Percentiles rank a stretch among this genome's conserved stretches.
These are phyloP conservation scores for Chrysopogon serrulatus DNA, from an alignment of 176 grass and related monocot genomes.

Conservation along the genomic window DNA sequence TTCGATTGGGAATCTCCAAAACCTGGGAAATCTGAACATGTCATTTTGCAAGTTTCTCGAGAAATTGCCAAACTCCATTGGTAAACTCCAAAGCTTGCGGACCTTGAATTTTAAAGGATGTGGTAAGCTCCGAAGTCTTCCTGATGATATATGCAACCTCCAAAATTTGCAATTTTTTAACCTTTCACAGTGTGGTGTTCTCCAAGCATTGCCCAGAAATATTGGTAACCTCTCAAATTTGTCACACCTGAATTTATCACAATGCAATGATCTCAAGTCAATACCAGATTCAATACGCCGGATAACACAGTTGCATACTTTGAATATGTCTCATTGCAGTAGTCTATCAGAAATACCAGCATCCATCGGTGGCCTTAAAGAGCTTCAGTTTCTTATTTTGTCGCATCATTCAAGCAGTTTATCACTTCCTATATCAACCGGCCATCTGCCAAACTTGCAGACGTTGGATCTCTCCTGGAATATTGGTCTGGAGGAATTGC, in stretches of 20 bases:
- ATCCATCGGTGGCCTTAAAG: conserved; percentile 39
- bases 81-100: conserved; percentile 29
- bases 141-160: conserved; percentile 47
- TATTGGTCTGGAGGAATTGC: conserved; percentile 37
- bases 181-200: conserved; percentile 45
- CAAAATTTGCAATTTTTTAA: conserved; percentile 41
- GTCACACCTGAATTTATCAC: conserved; percentile 48
- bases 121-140: conserved; percentile 28
- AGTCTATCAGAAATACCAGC: conserved; percentile 27
- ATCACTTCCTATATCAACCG: conserved; percentile 28
- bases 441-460: conserved; percentile 36
- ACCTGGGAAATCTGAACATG: conserved; percentile 43
- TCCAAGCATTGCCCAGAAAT: conserved; percentile 36
- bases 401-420: conserved; percentile 33
- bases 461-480: conserved; percentile 62
- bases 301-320: conserved; percentile 36
- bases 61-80: conserved; percentile 39
- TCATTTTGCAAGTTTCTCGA: conserved; percentile 39
- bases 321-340: conserved; percentile 57
- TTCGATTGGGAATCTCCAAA: conserved; percentile 31
- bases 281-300: conserved; percentile 40
- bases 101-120: conserved; percentile 38
- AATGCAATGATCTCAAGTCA: conserved; percentile 38
- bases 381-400: conserved; percentile 40
- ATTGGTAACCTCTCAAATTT: conserved; percentile 51